These are phyloP conservation scores for Canavalia ensiformis DNA, from an alignment of 306 rosid species.

Conservation along the genomic window DNA sequence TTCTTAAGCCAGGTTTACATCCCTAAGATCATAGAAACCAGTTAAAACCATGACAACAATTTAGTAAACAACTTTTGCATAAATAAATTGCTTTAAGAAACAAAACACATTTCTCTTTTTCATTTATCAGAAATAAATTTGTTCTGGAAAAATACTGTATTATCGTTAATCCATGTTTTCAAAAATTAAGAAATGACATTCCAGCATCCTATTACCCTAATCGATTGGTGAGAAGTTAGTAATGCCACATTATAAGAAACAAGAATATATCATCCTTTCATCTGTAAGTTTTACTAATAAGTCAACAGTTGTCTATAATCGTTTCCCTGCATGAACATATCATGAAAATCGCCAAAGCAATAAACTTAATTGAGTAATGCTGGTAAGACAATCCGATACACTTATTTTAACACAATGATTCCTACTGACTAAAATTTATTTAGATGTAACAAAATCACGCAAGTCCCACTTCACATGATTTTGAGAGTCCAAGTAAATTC, in stretches of 20 bases:
- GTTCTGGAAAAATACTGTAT: background rate
- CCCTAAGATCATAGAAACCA: conserved; percentile 1
- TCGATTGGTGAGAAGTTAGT: background rate
- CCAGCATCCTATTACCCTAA: conserved; percentile 2
- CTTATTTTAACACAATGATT: too few relatives aligned
- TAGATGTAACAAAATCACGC: background rate
- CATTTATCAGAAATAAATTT: conserved; percentile 5
- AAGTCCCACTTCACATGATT: background rate
- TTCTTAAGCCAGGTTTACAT: conserved; percentile 9
- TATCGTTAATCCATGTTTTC: background rate
- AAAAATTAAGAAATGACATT: conserved; percentile 27
- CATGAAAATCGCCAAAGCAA: conserved; percentile 34
- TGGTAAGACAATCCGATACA: background rate
- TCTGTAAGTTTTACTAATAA: background rate
- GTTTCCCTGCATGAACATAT: conserved; percentile 25
- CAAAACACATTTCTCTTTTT: background rate
- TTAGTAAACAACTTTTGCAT: background rate
- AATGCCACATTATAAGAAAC: conserved; percentile 11
- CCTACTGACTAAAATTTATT: background rate
- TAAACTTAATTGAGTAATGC: background rate
- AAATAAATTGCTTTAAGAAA: conserved; percentile 11
- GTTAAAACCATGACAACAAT: conserved; percentile 19
- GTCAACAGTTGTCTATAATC: background rate
- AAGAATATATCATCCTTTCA: conserved; percentile 6
- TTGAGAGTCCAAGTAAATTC: too few relatives aligned